Conservation (phyloP, 768 basidiomycete species). For the Terana coerulea region DNA sequence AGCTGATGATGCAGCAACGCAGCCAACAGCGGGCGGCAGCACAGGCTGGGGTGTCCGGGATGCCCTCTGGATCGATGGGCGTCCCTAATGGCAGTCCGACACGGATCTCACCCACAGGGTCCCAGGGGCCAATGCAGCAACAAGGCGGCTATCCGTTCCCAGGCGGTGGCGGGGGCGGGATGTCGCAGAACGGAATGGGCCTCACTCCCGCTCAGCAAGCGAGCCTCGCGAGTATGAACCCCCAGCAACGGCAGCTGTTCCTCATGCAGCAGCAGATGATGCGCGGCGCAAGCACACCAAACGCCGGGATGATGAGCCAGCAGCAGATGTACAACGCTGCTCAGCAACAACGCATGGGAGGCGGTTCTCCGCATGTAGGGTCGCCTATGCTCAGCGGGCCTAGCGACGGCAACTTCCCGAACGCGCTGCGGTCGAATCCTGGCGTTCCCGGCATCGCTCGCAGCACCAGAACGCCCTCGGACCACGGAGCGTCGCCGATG, state of each 20-base stretch:
- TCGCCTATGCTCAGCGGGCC: slow-evolving; percentile 20
- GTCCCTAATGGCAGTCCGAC: slow-evolving; percentile 22
- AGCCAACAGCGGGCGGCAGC: slow-evolving; percentile 13
- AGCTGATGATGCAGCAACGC: slow-evolving; percentile 17
- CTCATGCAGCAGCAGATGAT: slow-evolving; percentile 34
- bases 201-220: slow-evolving; percentile 27
- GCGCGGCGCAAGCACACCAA: slow-evolving; percentile 16
- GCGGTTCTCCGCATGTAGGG: slow-evolving; percentile 44
- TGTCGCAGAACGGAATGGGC: slow-evolving; percentile 9
- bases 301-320: slow-evolving; percentile 12
- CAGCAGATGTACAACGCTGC: slow-evolving; percentile 32
- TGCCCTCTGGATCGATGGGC: slow-evolving; percentile 8
- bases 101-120: slow-evolving; percentile 19
- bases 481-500: slow-evolving; percentile 45
- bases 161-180: slow-evolving; percentile 17
- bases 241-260: slow-evolving; percentile 44
- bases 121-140: slow-evolving; percentile 19
- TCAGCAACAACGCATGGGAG: slow-evolving; percentile 43
- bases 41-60: slow-evolving; percentile 7
- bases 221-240: slow-evolving; percentile 19
- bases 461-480: slow-evolving; percentile 73
- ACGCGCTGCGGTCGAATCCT: slow-evolving; percentile 53
- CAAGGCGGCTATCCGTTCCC: slow-evolving; percentile 10
- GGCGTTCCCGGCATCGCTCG: slow-evolving; percentile 73
- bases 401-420: slow-evolving; percentile 34